A percentile compares a stretch with the other conserved stretches of the same genome.
phyloP scores from a whole-genome alignment of 495 filamentous ascomycete genomes.

The Aspergillus asperescens region DNA sequence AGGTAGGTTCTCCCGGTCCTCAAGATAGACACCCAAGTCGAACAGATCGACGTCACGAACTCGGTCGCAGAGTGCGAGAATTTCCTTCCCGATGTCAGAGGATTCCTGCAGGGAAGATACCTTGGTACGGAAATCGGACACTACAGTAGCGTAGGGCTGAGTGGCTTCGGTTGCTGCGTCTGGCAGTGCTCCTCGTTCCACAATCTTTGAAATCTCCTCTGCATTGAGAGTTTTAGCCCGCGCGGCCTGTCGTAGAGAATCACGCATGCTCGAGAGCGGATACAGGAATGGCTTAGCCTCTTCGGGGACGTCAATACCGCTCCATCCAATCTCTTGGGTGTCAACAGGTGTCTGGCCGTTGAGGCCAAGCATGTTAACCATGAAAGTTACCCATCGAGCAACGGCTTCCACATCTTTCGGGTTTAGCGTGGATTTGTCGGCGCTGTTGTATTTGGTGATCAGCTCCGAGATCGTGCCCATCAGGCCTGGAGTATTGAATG shows the following conservation, averaged over 20 bases:
- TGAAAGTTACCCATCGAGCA: slow-evolving; percentile 75
- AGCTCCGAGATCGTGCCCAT: slow-evolving; percentile 72
- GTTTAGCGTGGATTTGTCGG: slow-evolving; percentile 54
- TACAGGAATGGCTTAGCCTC: slow-evolving; percentile 60
- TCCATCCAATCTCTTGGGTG: slow-evolving; percentile 72
- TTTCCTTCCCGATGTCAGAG: slow-evolving; percentile 46
- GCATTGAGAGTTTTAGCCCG: slow-evolving; percentile 32
- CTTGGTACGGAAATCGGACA: slow-evolving; percentile 36
- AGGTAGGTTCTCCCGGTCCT: slow-evolving; percentile 69
- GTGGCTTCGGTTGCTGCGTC: slow-evolving; percentile 25
- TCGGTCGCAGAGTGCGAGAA: slow-evolving; percentile 68
- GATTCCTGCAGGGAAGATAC: slow-evolving; percentile 44
- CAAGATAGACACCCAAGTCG: slow-evolving; percentile 76
- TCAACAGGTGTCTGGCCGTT: slow-evolving; percentile 55
- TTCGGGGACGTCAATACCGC: slow-evolving; percentile 59
- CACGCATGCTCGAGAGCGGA: slow-evolving; percentile 59
- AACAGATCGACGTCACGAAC: slow-evolving; percentile 77
- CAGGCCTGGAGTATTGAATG: slow-evolving; percentile 77
- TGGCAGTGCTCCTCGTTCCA: slow-evolving; percentile 20
- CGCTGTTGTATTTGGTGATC: slow-evolving; percentile 65
- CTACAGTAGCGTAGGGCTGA: slow-evolving; percentile 35
- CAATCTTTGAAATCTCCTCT: slow-evolving; percentile 31
- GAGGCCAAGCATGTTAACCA: slow-evolving; percentile 81
- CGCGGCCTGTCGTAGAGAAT: slow-evolving; percentile 58
- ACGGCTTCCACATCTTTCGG: slow-evolving; percentile 52